Base-by-base conservation (phyloP, 2,329 filamentous ascomycete species). In the Fusarium goolgardi region DNA sequence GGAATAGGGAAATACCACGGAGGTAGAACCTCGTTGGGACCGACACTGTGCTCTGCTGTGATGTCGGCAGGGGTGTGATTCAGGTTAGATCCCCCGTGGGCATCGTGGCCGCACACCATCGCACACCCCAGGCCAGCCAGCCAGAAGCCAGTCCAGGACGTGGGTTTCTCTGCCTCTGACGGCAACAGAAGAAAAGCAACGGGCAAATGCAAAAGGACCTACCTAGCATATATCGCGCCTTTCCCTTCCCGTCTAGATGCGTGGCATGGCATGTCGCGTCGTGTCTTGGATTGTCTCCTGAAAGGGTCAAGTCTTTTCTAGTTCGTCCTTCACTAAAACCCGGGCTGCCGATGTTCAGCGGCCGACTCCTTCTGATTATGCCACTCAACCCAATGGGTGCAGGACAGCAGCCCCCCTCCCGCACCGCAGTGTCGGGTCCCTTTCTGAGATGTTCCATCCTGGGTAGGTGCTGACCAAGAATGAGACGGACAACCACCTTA, bases 201-300 rank as follows among this genome's bases (percentile, higher is more conserved):
- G 47, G 23, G 41, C 25, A 55, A 50, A 46, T 41, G 58, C 66
- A 67, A 65, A 69, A 67, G 66, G 37, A 59, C 68, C 68, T 56
- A 35, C 56, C 40, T 18, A 39, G 11, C 21, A 39, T 39, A 43
- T 27, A 58, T 53, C 35, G 62, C 66, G 37, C 71, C 64, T 69
- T 73, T 59, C 71, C 71, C 58, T 65, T 73, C 71, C 66, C 55
- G 63, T 74, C 55, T 47, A 59, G 57, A 44, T 67, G 68, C 58
- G 55, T 59, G 64, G 71, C 49, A 51, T 47, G 16, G 37, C 39
- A 49, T 49, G n/a, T 35, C 57, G 37, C 41, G 47, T 62, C 47
- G 41, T 63, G 50, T 63, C 58, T 63, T 63, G 49, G 37, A 31
- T 25, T 51, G 25, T 41, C 66, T 70, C 65, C 65, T 57, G 49